Percentiles rank a stretch among this genome's conserved stretches.
Conservation (phyloP, 2,329 filamentous ascomycete genomes). For the Calonectria pseudoreteaudii region DNA sequence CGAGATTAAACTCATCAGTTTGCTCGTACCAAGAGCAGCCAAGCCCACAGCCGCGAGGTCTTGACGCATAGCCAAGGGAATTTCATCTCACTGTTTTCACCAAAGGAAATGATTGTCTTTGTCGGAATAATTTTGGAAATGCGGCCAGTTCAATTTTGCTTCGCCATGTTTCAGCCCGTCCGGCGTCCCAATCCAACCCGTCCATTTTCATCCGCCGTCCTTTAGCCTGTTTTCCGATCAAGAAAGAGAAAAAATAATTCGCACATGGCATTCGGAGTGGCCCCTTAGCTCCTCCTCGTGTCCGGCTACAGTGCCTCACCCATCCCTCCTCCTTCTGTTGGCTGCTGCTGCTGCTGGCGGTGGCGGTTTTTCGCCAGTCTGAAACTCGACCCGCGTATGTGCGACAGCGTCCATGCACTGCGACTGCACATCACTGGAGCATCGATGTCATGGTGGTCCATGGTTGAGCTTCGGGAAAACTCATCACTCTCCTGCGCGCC, state of each 20-base stretch:
- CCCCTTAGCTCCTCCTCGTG: background rate
- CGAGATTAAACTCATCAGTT: slow-evolving; percentile 15
- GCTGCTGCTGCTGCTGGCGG: background rate
- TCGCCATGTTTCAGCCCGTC: background rate
- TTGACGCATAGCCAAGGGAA: slow-evolving; percentile 3
- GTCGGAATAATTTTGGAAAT: background rate
- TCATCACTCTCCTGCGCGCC: background rate
- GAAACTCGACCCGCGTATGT: background rate
- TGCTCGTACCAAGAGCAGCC: slow-evolving; percentile 4
- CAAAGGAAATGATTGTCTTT: slow-evolving; percentile 8
- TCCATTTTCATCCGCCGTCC: background rate
- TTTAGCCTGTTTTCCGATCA: background rate
- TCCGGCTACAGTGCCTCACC: background rate
- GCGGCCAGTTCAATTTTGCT: background rate
- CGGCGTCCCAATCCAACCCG: background rate
- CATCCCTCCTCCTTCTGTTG: background rate
- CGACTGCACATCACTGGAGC: slow-evolving; percentile 16
- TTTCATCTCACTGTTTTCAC: slow-evolving; percentile 13
- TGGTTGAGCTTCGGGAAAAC: slow-evolving; percentile 7
- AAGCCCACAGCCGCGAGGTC: slow-evolving; percentile 7
- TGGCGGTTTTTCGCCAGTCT: background rate
- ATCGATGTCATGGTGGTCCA: slow-evolving; percentile 15
- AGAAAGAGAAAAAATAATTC: too few species aligned
- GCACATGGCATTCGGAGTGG: background rate
- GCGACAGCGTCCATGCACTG: background rate